Conservation (phyloP, 176 grass and related monocot genomes). For the Carex scoparia region DNA sequence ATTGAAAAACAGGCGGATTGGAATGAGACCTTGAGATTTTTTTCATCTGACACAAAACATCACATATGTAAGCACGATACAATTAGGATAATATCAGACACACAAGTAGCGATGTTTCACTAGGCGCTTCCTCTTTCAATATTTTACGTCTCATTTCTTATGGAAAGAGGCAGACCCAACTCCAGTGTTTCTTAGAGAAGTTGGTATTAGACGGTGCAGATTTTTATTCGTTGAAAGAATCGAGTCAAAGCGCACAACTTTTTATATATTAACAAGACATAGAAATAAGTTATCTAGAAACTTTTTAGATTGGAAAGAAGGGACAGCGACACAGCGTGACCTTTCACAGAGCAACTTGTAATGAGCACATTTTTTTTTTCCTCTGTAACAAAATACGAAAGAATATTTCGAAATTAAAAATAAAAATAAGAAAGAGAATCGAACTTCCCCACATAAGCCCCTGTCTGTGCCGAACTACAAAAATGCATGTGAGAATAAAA, state of each 20-base stretch:
- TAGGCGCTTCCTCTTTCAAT: neutral
- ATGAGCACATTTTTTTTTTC: neutral
- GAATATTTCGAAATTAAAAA: no score
- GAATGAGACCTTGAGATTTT: neutral
- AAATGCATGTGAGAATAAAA: no score
- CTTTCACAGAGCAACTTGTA: neutral
- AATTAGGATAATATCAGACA: neutral
- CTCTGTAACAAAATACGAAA: neutral
- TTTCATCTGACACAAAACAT: neutral
- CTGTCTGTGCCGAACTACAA: neutral
- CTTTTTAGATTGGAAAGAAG: neutral
- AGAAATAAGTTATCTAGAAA: constrained; percentile 2
- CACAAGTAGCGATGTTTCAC: neutral
- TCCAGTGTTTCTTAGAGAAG: neutral
- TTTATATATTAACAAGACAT: neutral
- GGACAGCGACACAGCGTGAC: neutral
- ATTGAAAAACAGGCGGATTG: neutral
- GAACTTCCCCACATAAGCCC: neutral
- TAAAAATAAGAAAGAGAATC: neutral
- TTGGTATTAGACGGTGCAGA: neutral
- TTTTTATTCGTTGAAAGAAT: neutral
- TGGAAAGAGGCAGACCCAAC: neutral
- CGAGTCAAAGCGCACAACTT: neutral
- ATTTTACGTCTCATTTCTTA: neutral
- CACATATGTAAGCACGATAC: neutral